Conservation (phyloP, 345 rosid species). For the rapeseed (Brassica napus) region Da-Ae NC_063448.1:51229501-51230000, state of each 20-base stretch:
- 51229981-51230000: slow-evolving; percentile 21
- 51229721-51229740: slow-evolving; percentile 33
- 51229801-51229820: slow-evolving; percentile 93
- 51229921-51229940: slow-evolving; percentile 31
- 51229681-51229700: slow-evolving; percentile 96
- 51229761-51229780: not conserved
- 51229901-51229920: slow-evolving; percentile 86
- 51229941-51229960: slow-evolving; percentile 14
- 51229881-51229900: slow-evolving; percentile 95
- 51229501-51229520: slow-evolving; percentile 16
- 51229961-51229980: slow-evolving; percentile 3
- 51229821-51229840: slow-evolving; percentile 98
- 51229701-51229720: slow-evolving; percentile 98
- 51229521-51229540: not conserved
- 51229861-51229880: slow-evolving; percentile 96
- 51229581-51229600: slow-evolving; percentile 77
- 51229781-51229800: slow-evolving; percentile 41
- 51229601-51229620: slow-evolving; percentile 64
- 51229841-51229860: slow-evolving; percentile 98
- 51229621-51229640: slow-evolving; percentile 73
- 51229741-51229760: not conserved
- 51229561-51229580: slow-evolving; percentile 82
- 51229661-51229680: slow-evolving; percentile 84
- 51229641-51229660: slow-evolving; percentile 93
- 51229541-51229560: not conserved